Evolutionary conservation across 306 rosid genomes (phyloP), one percentile per base, ranked within the genome.

Genomic region (Bauhinia variegata): DNA sequence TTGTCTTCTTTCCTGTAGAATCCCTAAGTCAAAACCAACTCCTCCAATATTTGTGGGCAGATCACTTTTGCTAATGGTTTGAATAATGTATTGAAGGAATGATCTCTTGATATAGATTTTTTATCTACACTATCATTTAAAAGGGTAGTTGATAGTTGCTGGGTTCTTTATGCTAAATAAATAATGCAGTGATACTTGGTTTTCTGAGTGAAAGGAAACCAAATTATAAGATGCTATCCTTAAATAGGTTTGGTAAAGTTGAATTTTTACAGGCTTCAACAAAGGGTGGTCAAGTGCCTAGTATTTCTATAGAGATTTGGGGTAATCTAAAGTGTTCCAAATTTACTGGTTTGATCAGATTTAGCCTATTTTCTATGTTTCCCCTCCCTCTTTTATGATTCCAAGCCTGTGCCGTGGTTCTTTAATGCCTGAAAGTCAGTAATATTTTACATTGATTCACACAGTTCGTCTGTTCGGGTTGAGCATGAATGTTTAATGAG

Each of bases 151-250:
- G 60, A 11, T 50, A 53, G 31, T 38, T 66, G 49, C 11, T 44
- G 53, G 42, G 19, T 58, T 55, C 14, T 37, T 63, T 42, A 36
- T 5, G 41, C 9, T 10, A 32, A 43, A 39, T 50, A 8, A 37
- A 46, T 43, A 13, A 10, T 1, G 16, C 60, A 33, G 59, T 38
- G 53, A 47, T 48, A 34, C 54, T 7, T 68, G 30, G 11, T 44
- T 79, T 63, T 39, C 48, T 38, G 34, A 38, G 53, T 14, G 60
- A 36, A 74, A 34, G 66, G 65, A 58, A 55, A 52, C n/a, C 14
- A 67, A 55, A 38, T 44, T 32, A 11, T 60, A 36, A 31, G 50
- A 47, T 66, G 48, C 10, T 15, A 39, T 36, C 12, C 42, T 43
- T 16, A 67, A 47, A 18, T 68, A 51, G 47, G 5, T 39, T 18